Base-by-base conservation (phyloP, 768 basidiomycete genomes). In the Scleroderma citrinum region DNA sequence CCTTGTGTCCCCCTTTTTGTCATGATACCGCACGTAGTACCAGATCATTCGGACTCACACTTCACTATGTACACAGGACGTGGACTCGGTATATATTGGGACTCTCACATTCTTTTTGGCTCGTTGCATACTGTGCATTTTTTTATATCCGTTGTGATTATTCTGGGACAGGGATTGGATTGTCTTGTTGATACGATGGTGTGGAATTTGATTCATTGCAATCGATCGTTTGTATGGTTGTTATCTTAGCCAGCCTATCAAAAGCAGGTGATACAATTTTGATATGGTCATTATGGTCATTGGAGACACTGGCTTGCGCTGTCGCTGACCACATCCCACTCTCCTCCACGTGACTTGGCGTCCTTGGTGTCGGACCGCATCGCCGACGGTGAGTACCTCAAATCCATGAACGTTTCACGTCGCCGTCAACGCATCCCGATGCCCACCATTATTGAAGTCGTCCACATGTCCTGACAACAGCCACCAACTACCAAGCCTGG, bases 61-160 rank as follows among this genome's bases (percentile, higher is more conserved):
- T 60, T 53, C 26, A 39, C 48, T 46, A 56, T 52, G 58, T 65
- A 63, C 47, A 62, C 60, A 65, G 63, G 53, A 53, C 60, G 57
- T 52, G 62, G 62, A 64, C 62, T 50, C 19, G 48, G 38, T 60
- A 19, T 17, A 51, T 24, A 55, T 29, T 47, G 49, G 35, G 51
- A 19, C 24, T 31, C 10, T 13, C 43, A 56, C 59, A 55, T 65
- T 62, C 46, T 56, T 51, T 65, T 57, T 54, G 14, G 29, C 11
- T n/a, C 43, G 16, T n/a, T 41, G 51, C 50, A 53, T 23, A 16
- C 14, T 46, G 39, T 32, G 35, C 34, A 35, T 35, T 35, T 35
- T 35, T 35, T 5, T 35, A 35, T n/a, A 35, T n/a, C 12, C 34
- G 5, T 35, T n/a, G 34, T 35, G n/a, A 5, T 35, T n/a, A n/a